Percentiles rank a stretch among this genome's conserved stretches.
Conservation (phyloP, 202 grass and related monocot species). For the Carex arenaria region DNA sequence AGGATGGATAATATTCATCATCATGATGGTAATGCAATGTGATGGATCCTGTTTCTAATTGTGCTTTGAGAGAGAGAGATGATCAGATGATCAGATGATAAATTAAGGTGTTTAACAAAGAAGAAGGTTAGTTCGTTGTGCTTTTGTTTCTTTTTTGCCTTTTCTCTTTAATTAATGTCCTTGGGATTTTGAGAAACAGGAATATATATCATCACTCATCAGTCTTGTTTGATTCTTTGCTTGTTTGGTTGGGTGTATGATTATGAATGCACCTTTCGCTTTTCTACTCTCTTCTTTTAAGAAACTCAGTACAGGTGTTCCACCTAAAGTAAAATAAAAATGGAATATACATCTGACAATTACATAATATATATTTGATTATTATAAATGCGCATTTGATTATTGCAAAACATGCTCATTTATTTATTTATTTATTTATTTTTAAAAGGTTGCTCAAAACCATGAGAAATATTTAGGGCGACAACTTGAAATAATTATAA, state of each 20-base stretch:
- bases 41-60: not conserved
- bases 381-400: no score
- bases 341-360: no score
- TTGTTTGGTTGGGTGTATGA: not conserved
- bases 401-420: no score
- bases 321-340: no score
- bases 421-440: no score
- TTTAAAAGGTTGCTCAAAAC: no score
- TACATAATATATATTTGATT: no score
- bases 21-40: conserved; percentile 5
- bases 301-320: not conserved
- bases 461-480: no score
- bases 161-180: not conserved
- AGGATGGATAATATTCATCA: conserved; percentile 11
- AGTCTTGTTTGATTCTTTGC: not conserved
- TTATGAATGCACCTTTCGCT: not conserved
- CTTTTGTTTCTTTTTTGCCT: conserved; percentile 1
- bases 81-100: no score
- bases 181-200: not conserved
- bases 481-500: no score
- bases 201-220: not conserved
- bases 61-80: not conserved
- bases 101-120: conserved; percentile 1
- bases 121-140: not conserved
- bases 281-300: not conserved